Conservation (phyloP, 352 stramenopile genomes). For the Thalassiosira sp. region DNA sequence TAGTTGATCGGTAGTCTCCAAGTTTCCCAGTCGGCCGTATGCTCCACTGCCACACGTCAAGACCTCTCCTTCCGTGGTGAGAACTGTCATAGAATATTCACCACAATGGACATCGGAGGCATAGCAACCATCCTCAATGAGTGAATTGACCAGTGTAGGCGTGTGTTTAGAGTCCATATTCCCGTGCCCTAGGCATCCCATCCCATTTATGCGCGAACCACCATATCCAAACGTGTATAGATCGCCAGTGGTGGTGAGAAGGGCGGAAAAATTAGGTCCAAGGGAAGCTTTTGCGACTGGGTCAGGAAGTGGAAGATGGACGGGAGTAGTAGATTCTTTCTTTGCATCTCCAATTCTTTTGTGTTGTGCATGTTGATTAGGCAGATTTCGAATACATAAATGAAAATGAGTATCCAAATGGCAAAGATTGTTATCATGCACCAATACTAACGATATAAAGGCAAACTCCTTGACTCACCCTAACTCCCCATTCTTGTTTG, state of each 20-base stretch:
- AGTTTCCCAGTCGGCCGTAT: constrained; percentile 75
- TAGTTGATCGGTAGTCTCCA: constrained; percentile 75
- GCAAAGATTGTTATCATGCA: too few relatives aligned
- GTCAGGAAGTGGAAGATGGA: constrained; percentile 17
- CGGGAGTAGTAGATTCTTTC: constrained; percentile 24
- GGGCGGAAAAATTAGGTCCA: constrained; percentile 54
- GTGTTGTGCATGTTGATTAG: too few relatives aligned
- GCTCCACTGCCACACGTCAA: constrained; percentile 65
- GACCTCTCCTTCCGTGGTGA: constrained; percentile 78
- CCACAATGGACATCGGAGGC: constrained; percentile 64
- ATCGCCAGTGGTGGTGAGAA: constrained; percentile 65
- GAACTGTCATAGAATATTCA: constrained; percentile 72
- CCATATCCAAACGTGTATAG: constrained; percentile 77
- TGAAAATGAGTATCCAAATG: too few relatives aligned
- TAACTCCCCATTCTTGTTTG: constrained; percentile 75
- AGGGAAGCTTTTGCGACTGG: constrained; percentile 51
- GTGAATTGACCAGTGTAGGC: constrained; percentile 62
- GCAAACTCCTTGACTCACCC: constrained; percentile 50
- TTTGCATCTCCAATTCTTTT: constrained; percentile 18
- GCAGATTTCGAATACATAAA: too few relatives aligned
- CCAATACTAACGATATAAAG: too few relatives aligned
- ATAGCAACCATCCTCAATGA: constrained; percentile 74
- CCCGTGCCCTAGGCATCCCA: constrained; percentile 72
- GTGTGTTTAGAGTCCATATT: constrained; percentile 49
- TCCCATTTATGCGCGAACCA: constrained; percentile 52